phyloP scores from a whole-genome alignment of 768 basidiomycete genomes.

The Kwoniella sp. region DNA sequence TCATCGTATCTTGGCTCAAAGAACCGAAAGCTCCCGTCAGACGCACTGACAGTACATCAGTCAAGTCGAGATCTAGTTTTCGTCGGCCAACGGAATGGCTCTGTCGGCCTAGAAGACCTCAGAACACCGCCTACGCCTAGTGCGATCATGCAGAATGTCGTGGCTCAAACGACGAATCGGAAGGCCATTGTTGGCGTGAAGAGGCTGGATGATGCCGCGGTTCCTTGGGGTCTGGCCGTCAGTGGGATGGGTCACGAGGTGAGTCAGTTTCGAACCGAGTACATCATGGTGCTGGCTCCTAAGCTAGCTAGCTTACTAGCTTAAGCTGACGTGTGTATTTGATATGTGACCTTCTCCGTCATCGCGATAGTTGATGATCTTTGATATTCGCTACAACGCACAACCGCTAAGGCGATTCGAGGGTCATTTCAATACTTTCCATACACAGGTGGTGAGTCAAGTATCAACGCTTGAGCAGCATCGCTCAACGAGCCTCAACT shows the following conservation, averaged over 20 bases:
- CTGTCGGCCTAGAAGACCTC: constrained; percentile 36
- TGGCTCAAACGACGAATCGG: constrained; percentile 15
- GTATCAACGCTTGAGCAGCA: no score
- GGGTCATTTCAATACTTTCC: constrained; percentile 39
- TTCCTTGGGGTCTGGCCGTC: constrained; percentile 40
- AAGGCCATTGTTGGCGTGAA: constrained; percentile 47
- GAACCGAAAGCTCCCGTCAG: constrained; percentile 28
- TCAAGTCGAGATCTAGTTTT: constrained; percentile 31
- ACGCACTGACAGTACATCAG: constrained; percentile 40
- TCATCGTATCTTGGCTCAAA: constrained; percentile 5
- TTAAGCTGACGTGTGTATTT: no score
- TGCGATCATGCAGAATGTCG: constrained; percentile 5
- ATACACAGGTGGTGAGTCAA: constrained; percentile 24
- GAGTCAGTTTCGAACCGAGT: constrained; percentile 8
- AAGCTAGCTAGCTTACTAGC: no score
- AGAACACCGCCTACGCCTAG: constrained; percentile 13
- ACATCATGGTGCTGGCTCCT: no score
- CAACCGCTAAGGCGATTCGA: constrained; percentile 24
- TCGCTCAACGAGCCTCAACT: no score
- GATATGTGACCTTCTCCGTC: background rate
- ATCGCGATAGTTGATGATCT: constrained; percentile 35
- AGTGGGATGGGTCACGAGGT: constrained; percentile 45
- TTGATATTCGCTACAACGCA: constrained; percentile 36
- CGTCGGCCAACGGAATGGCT: constrained; percentile 31
- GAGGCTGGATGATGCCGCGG: constrained; percentile 39